A percentile compares a stretch with the other conserved stretches of the same genome.
phyloP scores from a whole-genome alignment of 1,284 basidiomycete species.

The Sphagnurus paluster region DNA sequence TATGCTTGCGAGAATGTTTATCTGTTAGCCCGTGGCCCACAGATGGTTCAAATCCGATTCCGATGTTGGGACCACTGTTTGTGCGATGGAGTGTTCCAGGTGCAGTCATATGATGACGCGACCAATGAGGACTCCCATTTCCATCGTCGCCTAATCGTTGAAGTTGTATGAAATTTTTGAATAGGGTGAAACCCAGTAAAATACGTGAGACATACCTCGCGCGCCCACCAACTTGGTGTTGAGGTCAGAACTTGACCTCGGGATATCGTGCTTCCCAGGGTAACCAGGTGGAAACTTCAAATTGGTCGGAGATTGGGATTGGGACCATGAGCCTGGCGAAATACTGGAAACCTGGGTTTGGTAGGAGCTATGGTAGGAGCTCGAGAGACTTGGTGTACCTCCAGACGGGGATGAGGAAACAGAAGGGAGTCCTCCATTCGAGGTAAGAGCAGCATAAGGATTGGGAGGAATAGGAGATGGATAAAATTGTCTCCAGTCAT shows the following conservation, averaged over 20 bases:
- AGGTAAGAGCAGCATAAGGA: constrained; percentile 22
- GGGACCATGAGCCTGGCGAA: constrained; percentile 21
- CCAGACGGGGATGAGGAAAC: constrained; percentile 21
- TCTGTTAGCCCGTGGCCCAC: constrained; percentile 10
- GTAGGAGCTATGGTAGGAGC: constrained; percentile 21
- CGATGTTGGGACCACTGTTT: constrained; percentile 10
- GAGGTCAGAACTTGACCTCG: constrained; percentile 26
- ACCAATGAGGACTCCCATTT: constrained; percentile 19
- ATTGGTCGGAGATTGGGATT: constrained; percentile 21
- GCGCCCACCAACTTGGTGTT: constrained; percentile 21
- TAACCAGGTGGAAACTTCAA: constrained; percentile 21
- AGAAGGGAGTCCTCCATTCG: constrained; percentile 19
- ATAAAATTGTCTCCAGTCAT: constrained; percentile 25
- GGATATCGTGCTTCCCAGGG: constrained; percentile 23
- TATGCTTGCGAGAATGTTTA: constrained; percentile 23
- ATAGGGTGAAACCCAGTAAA: constrained; percentile 3
- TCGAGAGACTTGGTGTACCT: constrained; percentile 20
- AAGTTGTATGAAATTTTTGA: constrained; percentile 4
- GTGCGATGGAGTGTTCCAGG: constrained; percentile 14
- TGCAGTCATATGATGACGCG: constrained; percentile 8
- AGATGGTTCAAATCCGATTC: constrained; percentile 10
- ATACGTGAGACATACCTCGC: constrained; percentile 23
- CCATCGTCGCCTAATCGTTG: constrained; percentile 14
- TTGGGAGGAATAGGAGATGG: constrained; percentile 22
- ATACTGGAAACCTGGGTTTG: constrained; percentile 18